These are phyloP conservation scores for Colletotrichum zoysiae DNA, from an alignment of 2,329 filamentous ascomycete genomes.

Conservation along the genomic window DNA sequence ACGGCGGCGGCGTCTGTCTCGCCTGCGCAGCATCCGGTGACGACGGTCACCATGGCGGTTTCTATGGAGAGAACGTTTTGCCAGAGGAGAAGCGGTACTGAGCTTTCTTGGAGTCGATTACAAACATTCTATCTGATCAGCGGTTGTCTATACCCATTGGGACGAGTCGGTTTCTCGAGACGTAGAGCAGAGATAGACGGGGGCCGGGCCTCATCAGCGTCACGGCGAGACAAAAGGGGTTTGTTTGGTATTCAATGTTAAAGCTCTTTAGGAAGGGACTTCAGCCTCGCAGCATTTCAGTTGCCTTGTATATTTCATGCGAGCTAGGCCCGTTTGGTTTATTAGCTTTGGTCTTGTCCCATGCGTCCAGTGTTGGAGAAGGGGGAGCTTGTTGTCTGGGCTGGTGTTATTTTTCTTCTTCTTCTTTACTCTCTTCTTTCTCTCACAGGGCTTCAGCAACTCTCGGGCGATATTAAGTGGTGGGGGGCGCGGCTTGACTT, in stretches of 20 bases:
- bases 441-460: too few species aligned
- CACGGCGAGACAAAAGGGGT: conserved; percentile 20
- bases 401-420: not conserved
- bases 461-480: not conserved
- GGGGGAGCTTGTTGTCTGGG: not conserved
- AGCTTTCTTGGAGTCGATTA: not conserved
- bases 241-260: conserved; percentile 12
- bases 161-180: conserved; percentile 3
- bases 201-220: conserved; percentile 12
- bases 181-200: conserved; percentile 24
- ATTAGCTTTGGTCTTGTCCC: not conserved
- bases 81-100: conserved; percentile 62
- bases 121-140: not conserved
- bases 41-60: conserved; percentile 59
- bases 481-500: not conserved
- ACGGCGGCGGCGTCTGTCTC: conserved; percentile 69
- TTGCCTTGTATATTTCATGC: not conserved
- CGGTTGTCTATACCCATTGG: conserved; percentile 10
- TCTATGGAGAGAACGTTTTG: conserved; percentile 67
- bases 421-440: not conserved
- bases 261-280: conserved; percentile 12
- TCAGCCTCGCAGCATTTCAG: conserved; percentile 18
- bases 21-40: conserved; percentile 65
- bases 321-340: not conserved
- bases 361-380: not conserved